phyloP scores from a whole-genome alignment of 257 asterid species.

The Datura wrightii region DNA sequence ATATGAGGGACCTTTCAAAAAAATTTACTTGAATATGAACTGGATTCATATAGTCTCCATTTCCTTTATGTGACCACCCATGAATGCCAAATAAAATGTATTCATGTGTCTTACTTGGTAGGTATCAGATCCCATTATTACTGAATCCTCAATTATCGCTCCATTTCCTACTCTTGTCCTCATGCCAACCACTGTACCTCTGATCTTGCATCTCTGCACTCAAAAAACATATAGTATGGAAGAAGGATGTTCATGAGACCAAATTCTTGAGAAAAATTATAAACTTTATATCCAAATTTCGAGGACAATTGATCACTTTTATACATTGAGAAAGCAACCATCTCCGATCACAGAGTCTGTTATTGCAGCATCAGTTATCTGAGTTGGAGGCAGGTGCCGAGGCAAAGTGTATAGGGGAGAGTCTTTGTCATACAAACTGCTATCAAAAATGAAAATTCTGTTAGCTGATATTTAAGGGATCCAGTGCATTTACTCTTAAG shows the following conservation, averaged over 20 bases:
- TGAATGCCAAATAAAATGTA: neutral
- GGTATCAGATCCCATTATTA: constrained; percentile 76
- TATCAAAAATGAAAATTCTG: constrained; percentile 16
- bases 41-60: constrained; percentile 25
- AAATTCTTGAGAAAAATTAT: neutral
- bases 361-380: constrained; percentile 68
- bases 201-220: constrained; percentile 78
- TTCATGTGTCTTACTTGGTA: constrained; percentile 59
- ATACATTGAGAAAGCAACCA: constrained; percentile 82
- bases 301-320: constrained; percentile 29
- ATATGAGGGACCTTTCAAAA: neutral
- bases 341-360: constrained; percentile 77
- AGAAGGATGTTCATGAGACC: neutral
- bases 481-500: constrained; percentile 23
- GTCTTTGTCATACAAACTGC: constrained; percentile 68
- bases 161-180: constrained; percentile 65
- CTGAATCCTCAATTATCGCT: constrained; percentile 75
- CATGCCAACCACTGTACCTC: constrained; percentile 78
- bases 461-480: constrained; percentile 26
- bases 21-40: neutral
- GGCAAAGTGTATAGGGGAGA: constrained; percentile 83
- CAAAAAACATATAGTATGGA: constrained; percentile 2
- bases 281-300: neutral
- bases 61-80: neutral
- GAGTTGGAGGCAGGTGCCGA: constrained; percentile 89